phyloP scores from a whole-genome alignment of 495 filamentous ascomycete species.

The Penicillium ucsense region DNA sequence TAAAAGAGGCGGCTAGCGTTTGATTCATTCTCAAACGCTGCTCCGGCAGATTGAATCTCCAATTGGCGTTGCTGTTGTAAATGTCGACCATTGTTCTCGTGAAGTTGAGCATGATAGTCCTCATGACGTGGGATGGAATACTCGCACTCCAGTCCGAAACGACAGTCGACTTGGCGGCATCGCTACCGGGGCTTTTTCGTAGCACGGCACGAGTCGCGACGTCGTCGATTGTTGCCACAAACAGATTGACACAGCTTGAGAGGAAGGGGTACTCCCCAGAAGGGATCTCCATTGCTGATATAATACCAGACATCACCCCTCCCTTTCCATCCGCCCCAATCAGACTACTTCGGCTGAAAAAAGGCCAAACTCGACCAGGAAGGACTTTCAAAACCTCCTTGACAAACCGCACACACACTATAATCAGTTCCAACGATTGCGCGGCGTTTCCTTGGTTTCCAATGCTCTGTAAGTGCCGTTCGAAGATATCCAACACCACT shows the following conservation, averaged over 20 bases:
- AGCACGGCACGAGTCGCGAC: slow-evolving; percentile 61
- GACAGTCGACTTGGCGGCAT: slow-evolving; percentile 41
- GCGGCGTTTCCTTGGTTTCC: slow-evolving; percentile 42
- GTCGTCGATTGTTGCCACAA: slow-evolving; percentile 66
- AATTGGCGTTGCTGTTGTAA: slow-evolving; percentile 69
- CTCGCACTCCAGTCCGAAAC: slow-evolving; percentile 53
- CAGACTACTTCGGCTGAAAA: slow-evolving; percentile 68
- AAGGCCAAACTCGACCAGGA: slow-evolving; percentile 80
- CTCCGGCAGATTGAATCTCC: slow-evolving; percentile 63
- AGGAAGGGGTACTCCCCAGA: slow-evolving; percentile 70
- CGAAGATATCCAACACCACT: slow-evolving; percentile 76
- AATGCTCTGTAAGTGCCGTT: slow-evolving; percentile 58
- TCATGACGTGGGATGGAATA: slow-evolving; percentile 67
- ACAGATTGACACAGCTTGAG: slow-evolving; percentile 58
- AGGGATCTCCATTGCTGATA: slow-evolving; percentile 66
- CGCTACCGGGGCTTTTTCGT: slow-evolving; percentile 49
- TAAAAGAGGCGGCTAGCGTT: slow-evolving; percentile 55
- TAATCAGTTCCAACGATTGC: slow-evolving; percentile 48
- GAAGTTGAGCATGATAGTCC: slow-evolving; percentile 60
- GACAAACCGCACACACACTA: slow-evolving; percentile 71
- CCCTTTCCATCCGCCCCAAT: slow-evolving; percentile 63
- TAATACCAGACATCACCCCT: slow-evolving; percentile 61
- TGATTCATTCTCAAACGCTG: slow-evolving; percentile 54
- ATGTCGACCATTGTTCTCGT: slow-evolving; percentile 66
- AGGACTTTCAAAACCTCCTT: slow-evolving; percentile 57